Percentiles rank a stretch among this genome's conserved stretches.
phyloP scores from a whole-genome alignment of 108 stramenopile genomes.

The Chaetoceros muelleri region DNA sequence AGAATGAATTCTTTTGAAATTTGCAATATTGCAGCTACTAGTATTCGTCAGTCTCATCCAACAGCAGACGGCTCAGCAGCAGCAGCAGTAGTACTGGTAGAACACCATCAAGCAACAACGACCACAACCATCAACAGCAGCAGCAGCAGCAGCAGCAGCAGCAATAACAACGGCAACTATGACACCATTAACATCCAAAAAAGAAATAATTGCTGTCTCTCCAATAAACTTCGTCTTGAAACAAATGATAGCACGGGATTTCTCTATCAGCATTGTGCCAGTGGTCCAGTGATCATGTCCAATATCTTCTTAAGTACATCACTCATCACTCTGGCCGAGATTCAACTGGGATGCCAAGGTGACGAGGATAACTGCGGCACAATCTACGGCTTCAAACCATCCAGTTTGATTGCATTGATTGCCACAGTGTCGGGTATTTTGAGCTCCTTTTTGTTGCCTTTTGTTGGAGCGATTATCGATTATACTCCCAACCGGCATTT shows the following conservation, averaged over 20 bases:
- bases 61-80: too few relatives aligned
- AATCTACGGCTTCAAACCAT: constrained; percentile 29
- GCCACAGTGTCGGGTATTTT: constrained; percentile 18
- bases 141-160: not conserved
- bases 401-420: constrained; percentile 17
- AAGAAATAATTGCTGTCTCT: not conserved
- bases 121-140: too few relatives aligned
- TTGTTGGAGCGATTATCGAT: constrained; percentile 37
- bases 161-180: not conserved
- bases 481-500: constrained; percentile 31
- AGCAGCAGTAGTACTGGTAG: too few relatives aligned
- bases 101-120: too few relatives aligned
- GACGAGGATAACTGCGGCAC: not conserved
- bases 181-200: not conserved
- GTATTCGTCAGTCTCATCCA: too few relatives aligned
- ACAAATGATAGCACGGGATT: not conserved
- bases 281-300: not conserved
- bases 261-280: not conserved
- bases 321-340: not conserved
- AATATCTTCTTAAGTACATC: constrained; percentile 1
- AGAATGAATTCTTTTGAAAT: too few relatives aligned
- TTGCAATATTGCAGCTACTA: too few relatives aligned
- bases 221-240: not conserved
- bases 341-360: not conserved
- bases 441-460: constrained; percentile 26